These are phyloP conservation scores for Jimgerdemannia lactiflua DNA, from an alignment of 192 early-diverging fungal genomes.

Conservation along the genomic window DNA sequence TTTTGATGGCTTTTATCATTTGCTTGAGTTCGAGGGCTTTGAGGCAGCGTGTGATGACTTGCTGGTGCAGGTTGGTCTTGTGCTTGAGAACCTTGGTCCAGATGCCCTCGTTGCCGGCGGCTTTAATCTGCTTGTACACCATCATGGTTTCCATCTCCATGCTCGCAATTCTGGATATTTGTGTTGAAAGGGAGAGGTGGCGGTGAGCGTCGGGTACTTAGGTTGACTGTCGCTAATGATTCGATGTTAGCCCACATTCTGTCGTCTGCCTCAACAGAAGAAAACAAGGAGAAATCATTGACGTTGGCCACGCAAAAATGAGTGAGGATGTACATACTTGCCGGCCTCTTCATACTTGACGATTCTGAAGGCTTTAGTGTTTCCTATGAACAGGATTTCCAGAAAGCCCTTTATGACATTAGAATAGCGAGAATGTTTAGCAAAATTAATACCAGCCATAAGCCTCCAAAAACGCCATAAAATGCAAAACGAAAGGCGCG, in stretches of 20 bases:
- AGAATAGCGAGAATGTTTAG: not conserved
- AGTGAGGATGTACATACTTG: slow-evolving; percentile 4
- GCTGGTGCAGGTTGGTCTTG: slow-evolving; percentile 72
- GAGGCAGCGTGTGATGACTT: slow-evolving; percentile 73
- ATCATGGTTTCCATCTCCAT: slow-evolving; percentile 72
- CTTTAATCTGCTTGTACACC: slow-evolving; percentile 81
- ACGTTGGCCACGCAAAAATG: not conserved
- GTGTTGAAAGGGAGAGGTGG: not conserved
- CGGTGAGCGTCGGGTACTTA: too few relatives aligned
- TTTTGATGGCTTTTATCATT: slow-evolving; percentile 85
- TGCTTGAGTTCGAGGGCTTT: slow-evolving; percentile 77
- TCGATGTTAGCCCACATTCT: too few relatives aligned
- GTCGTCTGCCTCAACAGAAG: too few relatives aligned
- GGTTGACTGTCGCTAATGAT: too few relatives aligned
- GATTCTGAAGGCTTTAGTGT: not conserved
- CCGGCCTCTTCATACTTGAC: slow-evolving; percentile 10
- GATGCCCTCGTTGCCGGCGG: slow-evolving; percentile 74
- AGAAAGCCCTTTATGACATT: slow-evolving; percentile 3
- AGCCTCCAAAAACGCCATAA: too few relatives aligned
- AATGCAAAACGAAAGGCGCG: not conserved
- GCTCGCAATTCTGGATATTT: slow-evolving; percentile 30
- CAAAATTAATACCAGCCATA: not conserved
- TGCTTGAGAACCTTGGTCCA: slow-evolving; percentile 82
- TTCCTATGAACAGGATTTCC: slow-evolving; percentile 5
- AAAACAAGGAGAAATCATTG: too few relatives aligned